These are phyloP conservation scores for Beauveria sp. DNA, from an alignment of 2,329 filamentous ascomycete genomes.

Conservation along the genomic window DNA sequence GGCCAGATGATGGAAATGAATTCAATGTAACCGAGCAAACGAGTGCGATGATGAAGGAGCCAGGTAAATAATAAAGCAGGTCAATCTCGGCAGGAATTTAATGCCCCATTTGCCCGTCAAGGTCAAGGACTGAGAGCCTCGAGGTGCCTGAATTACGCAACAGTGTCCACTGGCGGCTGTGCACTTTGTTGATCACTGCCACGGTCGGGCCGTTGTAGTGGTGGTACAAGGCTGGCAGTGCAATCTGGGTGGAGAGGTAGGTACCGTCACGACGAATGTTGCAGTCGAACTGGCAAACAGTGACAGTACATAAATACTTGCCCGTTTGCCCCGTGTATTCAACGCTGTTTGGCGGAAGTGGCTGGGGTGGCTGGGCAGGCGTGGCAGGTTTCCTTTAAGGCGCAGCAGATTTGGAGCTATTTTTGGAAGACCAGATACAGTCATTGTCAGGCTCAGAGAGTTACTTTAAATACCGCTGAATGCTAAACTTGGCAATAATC, in stretches of 20 bases:
- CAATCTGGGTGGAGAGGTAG: neutral
- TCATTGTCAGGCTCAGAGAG: too few species aligned
- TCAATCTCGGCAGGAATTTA: neutral
- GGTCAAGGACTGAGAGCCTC: neutral
- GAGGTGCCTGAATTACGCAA: conserved; percentile 8
- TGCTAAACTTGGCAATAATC: neutral
- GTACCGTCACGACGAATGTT: neutral
- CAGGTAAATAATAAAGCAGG: neutral
- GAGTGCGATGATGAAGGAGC: conserved; percentile 2
- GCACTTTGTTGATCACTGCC: neutral
- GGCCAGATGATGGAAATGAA: neutral
- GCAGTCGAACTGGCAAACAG: neutral
- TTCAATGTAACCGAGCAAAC: neutral
- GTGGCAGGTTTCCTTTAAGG: neutral
- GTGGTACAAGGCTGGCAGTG: neutral
- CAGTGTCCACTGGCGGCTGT: neutral
- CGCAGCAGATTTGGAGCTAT: neutral
- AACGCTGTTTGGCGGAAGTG: neutral
- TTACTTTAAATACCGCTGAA: too few species aligned
- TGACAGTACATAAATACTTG: neutral
- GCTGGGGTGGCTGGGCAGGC: neutral
- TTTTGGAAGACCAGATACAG: neutral
- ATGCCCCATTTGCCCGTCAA: too few species aligned
- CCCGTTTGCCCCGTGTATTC: neutral
- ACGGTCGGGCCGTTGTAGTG: neutral